phyloP scores from a whole-genome alignment of 2,329 filamentous ascomycete genomes.

The Trichoderma gracile region DNA sequence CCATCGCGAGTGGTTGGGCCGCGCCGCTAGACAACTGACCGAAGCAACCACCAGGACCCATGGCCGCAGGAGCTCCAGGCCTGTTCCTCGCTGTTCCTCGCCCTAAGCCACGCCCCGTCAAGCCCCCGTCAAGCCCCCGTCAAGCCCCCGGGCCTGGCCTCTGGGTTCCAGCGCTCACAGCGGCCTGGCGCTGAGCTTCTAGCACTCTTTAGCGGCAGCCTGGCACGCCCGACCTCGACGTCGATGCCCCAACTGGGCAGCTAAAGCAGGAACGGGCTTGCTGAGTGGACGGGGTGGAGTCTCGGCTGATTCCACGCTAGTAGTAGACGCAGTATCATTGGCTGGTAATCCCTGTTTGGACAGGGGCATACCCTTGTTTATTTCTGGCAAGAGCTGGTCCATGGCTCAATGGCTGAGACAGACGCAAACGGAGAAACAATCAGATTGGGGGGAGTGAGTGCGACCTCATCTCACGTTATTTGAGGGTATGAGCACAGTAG shows the following conservation, averaged over 20 bases:
- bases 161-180: not conserved
- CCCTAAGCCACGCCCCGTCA: constrained; percentile 2
- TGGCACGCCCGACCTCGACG: constrained; percentile 4
- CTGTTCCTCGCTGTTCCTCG: not conserved
- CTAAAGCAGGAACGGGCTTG: constrained; percentile 27
- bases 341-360: not conserved
- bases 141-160: not conserved
- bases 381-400: constrained; percentile 9
- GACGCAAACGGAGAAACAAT: constrained; percentile 11
- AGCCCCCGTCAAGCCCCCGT: constrained; percentile 10
- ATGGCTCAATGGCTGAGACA: constrained; percentile 11
- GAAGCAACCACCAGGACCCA: not conserved
- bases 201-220: not conserved
- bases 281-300: constrained; percentile 23
- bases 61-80: not conserved
- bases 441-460: not conserved
- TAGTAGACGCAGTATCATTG: not conserved
- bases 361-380: constrained; percentile 11
- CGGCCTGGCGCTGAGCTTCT: not conserved
- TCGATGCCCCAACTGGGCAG: constrained; percentile 23
- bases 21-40: constrained; percentile 9
- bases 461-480: not conserved
- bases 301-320: constrained; percentile 21
- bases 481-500: too few species aligned
- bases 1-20: constrained; percentile 12